Percentiles rank a stretch among this genome's conserved stretches.
Evolutionary conservation across 805 yeast genomes (phyloP).

Genomic region (Monosporozyma unispora): DNA sequence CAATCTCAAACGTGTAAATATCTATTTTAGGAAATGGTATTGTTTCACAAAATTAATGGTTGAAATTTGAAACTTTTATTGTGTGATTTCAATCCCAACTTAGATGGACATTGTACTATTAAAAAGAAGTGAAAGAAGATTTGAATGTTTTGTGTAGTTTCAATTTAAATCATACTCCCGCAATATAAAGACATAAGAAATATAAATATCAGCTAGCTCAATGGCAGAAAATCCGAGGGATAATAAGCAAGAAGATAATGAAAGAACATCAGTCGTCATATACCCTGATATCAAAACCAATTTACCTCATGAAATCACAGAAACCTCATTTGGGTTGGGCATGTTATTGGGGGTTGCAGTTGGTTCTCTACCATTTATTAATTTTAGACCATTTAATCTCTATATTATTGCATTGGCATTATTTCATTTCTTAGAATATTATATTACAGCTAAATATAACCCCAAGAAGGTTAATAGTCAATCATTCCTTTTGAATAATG

Average conservation of each 20-base stretch:
- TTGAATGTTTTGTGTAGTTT: too few species aligned
- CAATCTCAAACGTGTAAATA: neutral
- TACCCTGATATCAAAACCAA: conserved; percentile 33
- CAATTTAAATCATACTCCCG: too few species aligned
- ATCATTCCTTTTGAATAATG: conserved; percentile 61
- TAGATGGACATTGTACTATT: neutral
- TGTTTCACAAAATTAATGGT: neutral
- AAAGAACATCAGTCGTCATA: neutral
- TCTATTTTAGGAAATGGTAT: neutral
- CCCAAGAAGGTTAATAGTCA: conserved; percentile 55
- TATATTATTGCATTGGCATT: conserved; percentile 46
- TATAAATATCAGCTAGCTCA: neutral
- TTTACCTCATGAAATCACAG: conserved; percentile 35
- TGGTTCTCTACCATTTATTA: conserved; percentile 22
- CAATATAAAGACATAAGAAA: too few species aligned
- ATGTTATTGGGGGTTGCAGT: conserved; percentile 33
- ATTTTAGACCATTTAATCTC: conserved; percentile 32
- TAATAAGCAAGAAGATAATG: neutral
- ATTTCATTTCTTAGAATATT: conserved; percentile 80
- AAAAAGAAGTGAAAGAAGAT: too few species aligned
- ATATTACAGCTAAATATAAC: conserved; percentile 69
- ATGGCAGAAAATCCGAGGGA: neutral
- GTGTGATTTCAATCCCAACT: neutral
- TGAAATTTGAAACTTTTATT: neutral
- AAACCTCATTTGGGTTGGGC: conserved; percentile 40